Base-by-base conservation (phyloP, 2,329 filamentous ascomycete species). In the Alternaria burnsii region DNA sequence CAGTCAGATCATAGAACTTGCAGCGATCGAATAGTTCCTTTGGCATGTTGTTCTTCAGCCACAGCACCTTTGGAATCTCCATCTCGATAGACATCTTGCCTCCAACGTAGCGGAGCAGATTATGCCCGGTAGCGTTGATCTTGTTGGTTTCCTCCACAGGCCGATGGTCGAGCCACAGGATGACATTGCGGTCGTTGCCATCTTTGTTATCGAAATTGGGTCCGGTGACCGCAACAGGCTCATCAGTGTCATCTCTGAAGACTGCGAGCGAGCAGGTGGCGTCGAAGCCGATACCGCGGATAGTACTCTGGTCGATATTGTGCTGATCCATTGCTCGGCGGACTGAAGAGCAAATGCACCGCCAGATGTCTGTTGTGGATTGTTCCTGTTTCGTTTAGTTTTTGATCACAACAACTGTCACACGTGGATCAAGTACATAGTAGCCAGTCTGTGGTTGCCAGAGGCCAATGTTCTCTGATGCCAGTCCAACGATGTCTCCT, bases 61-160 rank as follows among this genome's bases (percentile, higher is more conserved):
- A 99, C 59, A 98, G 85, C 1, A 97, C 92, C 82, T 99, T 99
- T 66, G 95, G 95, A 57, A 99, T 96, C 79, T 99, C 95, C 95
- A 99, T 99, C 84, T 99, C 95, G 67, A 97, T 94, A 77, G 93
- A 97, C 95, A 99, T 99, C 78, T 91, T 94, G 65, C 95, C 95
- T 70, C 95, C 95, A 18, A 99, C 95, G 76, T 99, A 99, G 74
- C 93, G 91, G 60, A 99, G 87, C 55, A 99, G 84, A 79, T 96
- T 95, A 83, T 99, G 95, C 54, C 89, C 86, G 3, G 95, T 98
- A 55, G 88, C 88, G 79, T 99, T 99, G 82, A 99, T 97, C 81
- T 92, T 91, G 65, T 92, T 89, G 0, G 94, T 96, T 84, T 99
- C 95, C 62, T 92, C 88, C 14, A 95, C 88, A 1, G 95, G 93